Base-by-base conservation (phyloP, 169 alveolate species). In the Cyclospora cayetanensis region DNA sequence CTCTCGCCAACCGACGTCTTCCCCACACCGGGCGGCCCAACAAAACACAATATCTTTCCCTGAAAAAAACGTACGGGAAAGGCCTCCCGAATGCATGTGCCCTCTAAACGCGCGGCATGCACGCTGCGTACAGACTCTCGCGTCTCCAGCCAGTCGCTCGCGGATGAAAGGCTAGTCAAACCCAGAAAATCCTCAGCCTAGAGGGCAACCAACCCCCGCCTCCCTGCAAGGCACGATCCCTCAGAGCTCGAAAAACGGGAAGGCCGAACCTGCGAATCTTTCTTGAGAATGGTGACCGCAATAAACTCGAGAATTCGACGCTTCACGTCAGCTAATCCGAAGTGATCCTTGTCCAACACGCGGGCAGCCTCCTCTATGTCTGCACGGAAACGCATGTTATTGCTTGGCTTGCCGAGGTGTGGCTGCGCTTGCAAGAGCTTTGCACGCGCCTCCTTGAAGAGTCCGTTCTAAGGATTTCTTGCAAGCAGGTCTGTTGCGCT, bases 11-110 rank as follows among this genome's bases (percentile, higher is more conserved):
- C 95, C 46, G 98, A 96, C 3, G 99, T 98, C 95, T 98, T 98
- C 11, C 99, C 99, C 29, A 97, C 98, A 15, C 99, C 99, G 1
- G 99, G 99, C 25, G 98, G 99, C 2, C 99, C 99, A 37, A 97
- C 97, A 43, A 98, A 95, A 87, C 99, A 97, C 15, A 98, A 93
- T 35, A 98, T 98, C 93, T 97, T 97, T 12, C 99, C 99, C 66
- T 96, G 97, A 7, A 66, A 65, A 91, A 92, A 55, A 94, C 91
- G 43, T 92, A 93, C 20, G 93, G 83, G 29, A 52, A 68, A 22
- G 79, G n/a, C n/a, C n/a, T n/a, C n/a, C n/a, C n/a, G n/a, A n/a
- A n/a, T n/a, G n/a, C n/a, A n/a, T n/a, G n/a, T n/a, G n/a, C n/a
- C n/a, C n/a, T n/a, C n/a, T n/a, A n/a, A n/a, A n/a, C n/a, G n/a